Evolutionary conservation across 2,329 filamentous ascomycete genomes (phyloP).

Genomic region (Clarireedia hainanense): DNA sequence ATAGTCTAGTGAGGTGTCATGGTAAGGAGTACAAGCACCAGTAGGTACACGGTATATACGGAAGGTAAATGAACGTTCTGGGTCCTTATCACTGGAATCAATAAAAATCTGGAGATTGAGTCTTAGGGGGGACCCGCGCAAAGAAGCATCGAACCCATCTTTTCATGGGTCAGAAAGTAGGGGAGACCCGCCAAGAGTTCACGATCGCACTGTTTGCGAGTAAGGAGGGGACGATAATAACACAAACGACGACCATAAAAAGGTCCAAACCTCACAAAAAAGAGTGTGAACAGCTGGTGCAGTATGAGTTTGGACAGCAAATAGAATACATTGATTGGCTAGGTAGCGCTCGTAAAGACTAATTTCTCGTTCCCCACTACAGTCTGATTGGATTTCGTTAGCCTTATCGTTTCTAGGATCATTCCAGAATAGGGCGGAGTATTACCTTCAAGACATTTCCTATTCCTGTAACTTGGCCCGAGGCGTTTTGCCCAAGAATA

Average conservation of each 20-base stretch:
- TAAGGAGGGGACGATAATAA: too few relatives aligned
- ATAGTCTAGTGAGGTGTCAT: neutral
- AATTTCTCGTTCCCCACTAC: constrained; percentile 23
- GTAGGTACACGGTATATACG: neutral
- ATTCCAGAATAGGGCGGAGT: neutral
- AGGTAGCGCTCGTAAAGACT: constrained; percentile 13
- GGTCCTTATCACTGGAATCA: too few relatives aligned
- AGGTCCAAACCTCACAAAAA: too few relatives aligned
- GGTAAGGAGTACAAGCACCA: neutral
- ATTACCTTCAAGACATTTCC: constrained; percentile 38
- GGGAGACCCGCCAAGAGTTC: too few relatives aligned
- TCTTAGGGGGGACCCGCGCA: too few relatives aligned
- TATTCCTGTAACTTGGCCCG: constrained; percentile 42
- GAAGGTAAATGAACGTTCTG: too few relatives aligned
- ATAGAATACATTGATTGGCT: neutral
- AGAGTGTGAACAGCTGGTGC: too few relatives aligned
- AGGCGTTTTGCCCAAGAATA: constrained; percentile 42
- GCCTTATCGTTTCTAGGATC: neutral
- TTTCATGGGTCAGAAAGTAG: too few relatives aligned
- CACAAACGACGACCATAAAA: too few relatives aligned
- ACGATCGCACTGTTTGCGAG: too few relatives aligned
- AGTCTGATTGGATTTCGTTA: constrained; percentile 1
- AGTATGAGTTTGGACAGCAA: neutral
- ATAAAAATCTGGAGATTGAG: too few relatives aligned
- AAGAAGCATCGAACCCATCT: too few relatives aligned